Conservation (phyloP, 306 rosid genomes). For the Mucuna pruriens region DNA sequence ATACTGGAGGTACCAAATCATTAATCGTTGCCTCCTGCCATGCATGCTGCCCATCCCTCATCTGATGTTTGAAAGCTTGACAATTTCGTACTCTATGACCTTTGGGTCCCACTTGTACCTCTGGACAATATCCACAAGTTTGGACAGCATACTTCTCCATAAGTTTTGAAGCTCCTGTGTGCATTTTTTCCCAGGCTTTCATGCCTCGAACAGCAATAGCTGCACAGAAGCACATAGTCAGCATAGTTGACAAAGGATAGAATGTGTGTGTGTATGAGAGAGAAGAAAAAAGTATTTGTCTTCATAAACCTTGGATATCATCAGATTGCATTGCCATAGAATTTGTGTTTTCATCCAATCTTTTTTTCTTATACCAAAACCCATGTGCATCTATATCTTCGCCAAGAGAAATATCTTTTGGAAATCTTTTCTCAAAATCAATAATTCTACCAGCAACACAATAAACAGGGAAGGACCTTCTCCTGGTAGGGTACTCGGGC, state of each 20-base stretch:
- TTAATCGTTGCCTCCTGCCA: constrained; percentile 75
- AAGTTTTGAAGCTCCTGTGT: constrained; percentile 59
- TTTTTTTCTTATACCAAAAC: constrained; percentile 55
- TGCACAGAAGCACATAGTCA: constrained; percentile 42
- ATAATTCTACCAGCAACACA: constrained; percentile 65
- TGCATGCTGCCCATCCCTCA: constrained; percentile 87
- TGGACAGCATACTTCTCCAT: constrained; percentile 65
- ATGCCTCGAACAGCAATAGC: constrained; percentile 63
- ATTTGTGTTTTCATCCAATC: constrained; percentile 15
- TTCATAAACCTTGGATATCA: constrained; percentile 57
- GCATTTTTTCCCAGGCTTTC: constrained; percentile 69
- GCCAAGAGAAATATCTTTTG: constrained; percentile 48
- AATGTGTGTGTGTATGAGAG: not conserved
- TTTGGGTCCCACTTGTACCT: constrained; percentile 81
- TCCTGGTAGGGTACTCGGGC: constrained; percentile 67
- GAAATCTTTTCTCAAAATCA: constrained; percentile 72
- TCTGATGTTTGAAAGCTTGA: constrained; percentile 77
- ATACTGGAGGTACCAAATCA: constrained; percentile 64
- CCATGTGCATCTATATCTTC: constrained; percentile 57
- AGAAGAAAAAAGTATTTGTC: not conserved
- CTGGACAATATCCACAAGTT: constrained; percentile 80
- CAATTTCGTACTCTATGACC: constrained; percentile 74
- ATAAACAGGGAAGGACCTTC: constrained; percentile 68
- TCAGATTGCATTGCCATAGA: constrained; percentile 42
- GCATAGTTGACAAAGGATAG: constrained; percentile 6